Evolutionary conservation across 2,329 filamentous ascomycete species (phyloP).

Genomic region (Aspergillus fumigatus): DNA sequence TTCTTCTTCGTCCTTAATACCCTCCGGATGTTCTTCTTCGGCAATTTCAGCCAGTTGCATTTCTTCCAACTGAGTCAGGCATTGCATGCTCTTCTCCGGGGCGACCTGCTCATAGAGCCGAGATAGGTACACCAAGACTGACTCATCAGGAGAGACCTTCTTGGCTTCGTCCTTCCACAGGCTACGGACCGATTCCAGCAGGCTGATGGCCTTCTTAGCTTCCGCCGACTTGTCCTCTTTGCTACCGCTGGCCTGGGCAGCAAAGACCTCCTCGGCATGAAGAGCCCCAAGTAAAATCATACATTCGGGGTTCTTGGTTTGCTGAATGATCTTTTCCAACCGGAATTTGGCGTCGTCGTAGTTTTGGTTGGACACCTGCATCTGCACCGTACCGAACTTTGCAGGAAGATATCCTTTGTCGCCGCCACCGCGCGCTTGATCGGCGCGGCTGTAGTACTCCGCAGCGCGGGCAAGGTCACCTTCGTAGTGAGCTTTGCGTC

Average conservation of each 20-base stretch:
- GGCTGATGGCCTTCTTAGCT: slow-evolving; percentile 76
- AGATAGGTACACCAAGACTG: slow-evolving; percentile 86
- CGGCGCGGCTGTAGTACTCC: slow-evolving; percentile 84
- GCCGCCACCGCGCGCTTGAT: slow-evolving; percentile 85
- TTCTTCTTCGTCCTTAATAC: slow-evolving; percentile 57
- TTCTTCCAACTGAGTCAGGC: slow-evolving; percentile 85
- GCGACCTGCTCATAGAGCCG: slow-evolving; percentile 81
- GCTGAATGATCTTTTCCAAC: slow-evolving; percentile 89
- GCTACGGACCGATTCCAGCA: slow-evolving; percentile 77
- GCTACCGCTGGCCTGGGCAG: slow-evolving; percentile 66
- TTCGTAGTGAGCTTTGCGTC: slow-evolving; percentile 82
- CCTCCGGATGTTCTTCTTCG: slow-evolving; percentile 61
- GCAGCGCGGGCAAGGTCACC: slow-evolving; percentile 70
- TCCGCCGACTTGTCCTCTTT: slow-evolving; percentile 89
- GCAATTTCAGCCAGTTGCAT: slow-evolving; percentile 77
- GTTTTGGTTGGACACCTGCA: slow-evolving; percentile 78
- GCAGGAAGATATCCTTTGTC: slow-evolving; percentile 89
- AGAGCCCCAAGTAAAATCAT: slow-evolving; percentile 89
- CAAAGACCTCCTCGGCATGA: slow-evolving; percentile 91
- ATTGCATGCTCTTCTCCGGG: slow-evolving; percentile 88
- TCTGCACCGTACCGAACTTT: slow-evolving; percentile 89
- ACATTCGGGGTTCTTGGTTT: slow-evolving; percentile 76
- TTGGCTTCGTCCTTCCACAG: slow-evolving; percentile 94
- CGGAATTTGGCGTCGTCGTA: slow-evolving; percentile 88
- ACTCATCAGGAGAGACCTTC: slow-evolving; percentile 72